These are phyloP conservation scores for Acacia crassicarpa DNA, from an alignment of 306 rosid genomes.

Conservation along the genomic window DNA sequence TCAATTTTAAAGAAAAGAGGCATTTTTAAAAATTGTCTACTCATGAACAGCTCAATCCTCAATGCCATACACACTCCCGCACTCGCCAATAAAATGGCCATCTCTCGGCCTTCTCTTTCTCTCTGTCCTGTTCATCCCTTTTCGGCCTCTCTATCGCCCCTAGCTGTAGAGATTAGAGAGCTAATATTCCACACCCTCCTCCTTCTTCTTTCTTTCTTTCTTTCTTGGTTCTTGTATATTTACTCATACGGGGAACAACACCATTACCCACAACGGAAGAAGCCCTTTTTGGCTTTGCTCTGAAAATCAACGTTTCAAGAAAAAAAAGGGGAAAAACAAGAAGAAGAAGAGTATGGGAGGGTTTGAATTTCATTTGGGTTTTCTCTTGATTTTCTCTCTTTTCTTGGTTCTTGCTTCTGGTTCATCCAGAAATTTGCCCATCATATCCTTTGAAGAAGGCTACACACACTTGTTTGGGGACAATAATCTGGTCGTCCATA, in stretches of 20 bases:
- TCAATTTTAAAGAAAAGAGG: neutral
- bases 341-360: slow-evolving; percentile 39
- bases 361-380: slow-evolving; percentile 27
- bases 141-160: slow-evolving; percentile 47
- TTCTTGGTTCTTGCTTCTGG: slow-evolving; percentile 45
- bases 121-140: slow-evolving; percentile 30
- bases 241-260: neutral
- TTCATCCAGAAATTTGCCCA: slow-evolving; percentile 50
- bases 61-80: neutral
- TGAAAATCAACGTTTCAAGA: slow-evolving; percentile 1
- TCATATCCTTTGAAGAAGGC: slow-evolving; percentile 80
- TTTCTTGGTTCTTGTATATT: slow-evolving; percentile 6
- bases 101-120: slow-evolving; percentile 36
- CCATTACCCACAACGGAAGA: slow-evolving; percentile 4
- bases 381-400: slow-evolving; percentile 34
- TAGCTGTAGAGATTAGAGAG: slow-evolving; percentile 38
- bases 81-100: slow-evolving; percentile 48
- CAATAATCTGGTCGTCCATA: slow-evolving; percentile 57
- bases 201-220: neutral
- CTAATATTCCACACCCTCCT: slow-evolving; percentile 36
- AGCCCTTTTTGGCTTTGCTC: slow-evolving; percentile 11
- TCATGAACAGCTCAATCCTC: slow-evolving; percentile 53
- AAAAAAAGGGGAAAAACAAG: neutral
- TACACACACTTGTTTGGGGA: slow-evolving; percentile 81
- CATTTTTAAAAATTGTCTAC: slow-evolving; percentile 30